Conservation (phyloP, 495 filamentous ascomycete species). For the Cryomyces minteri region DNA sequence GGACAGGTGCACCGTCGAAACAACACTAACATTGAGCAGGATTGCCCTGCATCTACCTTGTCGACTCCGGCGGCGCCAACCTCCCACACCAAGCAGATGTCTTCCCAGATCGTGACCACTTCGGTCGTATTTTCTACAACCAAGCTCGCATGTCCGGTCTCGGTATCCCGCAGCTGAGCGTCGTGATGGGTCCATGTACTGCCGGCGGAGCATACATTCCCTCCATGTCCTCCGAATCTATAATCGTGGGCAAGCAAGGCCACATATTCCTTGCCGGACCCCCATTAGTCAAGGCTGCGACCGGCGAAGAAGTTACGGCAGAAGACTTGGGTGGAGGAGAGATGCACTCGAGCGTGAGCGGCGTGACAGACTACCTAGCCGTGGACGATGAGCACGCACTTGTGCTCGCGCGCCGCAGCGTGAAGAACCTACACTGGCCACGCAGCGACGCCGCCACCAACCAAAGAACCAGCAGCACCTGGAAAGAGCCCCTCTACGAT, state of each 20-base stretch:
- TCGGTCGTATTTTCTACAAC: conserved; percentile 97
- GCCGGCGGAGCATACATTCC: conserved; percentile 94
- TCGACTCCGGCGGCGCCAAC: conserved; percentile 93
- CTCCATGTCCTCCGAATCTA: conserved; percentile 91
- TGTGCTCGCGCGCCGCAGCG: conserved; percentile 63
- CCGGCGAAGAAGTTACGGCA: conserved; percentile 79
- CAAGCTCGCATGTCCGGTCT: conserved; percentile 79
- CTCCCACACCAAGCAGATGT: conserved; percentile 92
- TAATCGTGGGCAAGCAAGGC: conserved; percentile 87
- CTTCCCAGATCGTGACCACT: conserved; percentile 89
- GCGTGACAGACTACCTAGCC: conserved; percentile 93
- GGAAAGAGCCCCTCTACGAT: conserved; percentile 61
- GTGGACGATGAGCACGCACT: conserved; percentile 89
- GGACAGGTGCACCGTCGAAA: background rate
- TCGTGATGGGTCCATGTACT: conserved; percentile 97
- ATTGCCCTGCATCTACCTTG: conserved; percentile 79
- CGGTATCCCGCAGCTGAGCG: conserved; percentile 83
- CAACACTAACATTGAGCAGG: background rate
- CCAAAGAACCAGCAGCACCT: conserved; percentile 1
- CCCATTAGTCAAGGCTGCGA: conserved; percentile 90
- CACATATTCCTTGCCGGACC: conserved; percentile 95
- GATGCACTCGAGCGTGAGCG: conserved; percentile 75
- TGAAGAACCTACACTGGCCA: conserved; percentile 81
- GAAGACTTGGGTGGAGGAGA: conserved; percentile 91
- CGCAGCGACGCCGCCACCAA: conserved; percentile 7